Base-by-base conservation (phyloP, 768 basidiomycete genomes). In the Russula virescens region DNA sequence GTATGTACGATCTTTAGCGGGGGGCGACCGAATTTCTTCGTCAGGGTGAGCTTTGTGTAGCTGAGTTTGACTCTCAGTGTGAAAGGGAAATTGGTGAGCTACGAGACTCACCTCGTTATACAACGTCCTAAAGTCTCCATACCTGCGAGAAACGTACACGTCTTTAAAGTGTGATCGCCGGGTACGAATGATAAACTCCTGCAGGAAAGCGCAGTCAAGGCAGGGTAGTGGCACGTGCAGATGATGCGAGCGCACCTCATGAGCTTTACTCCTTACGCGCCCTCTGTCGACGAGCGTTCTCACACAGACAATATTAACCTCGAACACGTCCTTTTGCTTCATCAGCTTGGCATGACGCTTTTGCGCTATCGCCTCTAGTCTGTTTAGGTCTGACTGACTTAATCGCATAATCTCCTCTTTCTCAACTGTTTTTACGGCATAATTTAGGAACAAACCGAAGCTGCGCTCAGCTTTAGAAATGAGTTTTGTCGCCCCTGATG, bases 141-240 rank as follows among this genome's bases (percentile, higher is more conserved):
- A 94, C 66, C 97, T 81, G 61, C 97, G 81, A 1, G 93, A 90
- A 5, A 98, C 97, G 73, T 85, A 94, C 1, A 93, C 81, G 66
- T 97, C 94, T 2, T 78, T 80, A 65, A 80, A 80, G 16, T 83
- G 79, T 7, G 85, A 82, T 46, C 94, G 81, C 18, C 87, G 81
- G 0, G 95, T 98, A 34, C 93, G 85, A 34, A 99, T 85, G 68
- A 99, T 86, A 72, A 99, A 99, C 80, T 98, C 97, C 90, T 98
- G 56, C 40, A 40, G 58, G 53, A 26, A n/a, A 35, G 6, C 10
- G 18, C 26, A 21, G 13, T 54, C 47, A 60, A 31, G 2, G 2
- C 56, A 35, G 45, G 57, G 8, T 8, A 31, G 53, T 59, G 35
- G 35, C 46, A 59, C 26, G 28, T 31, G 21, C 43, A 61, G 38